These are phyloP conservation scores for Pestalotiopsis sp. DNA, from an alignment of 2,329 filamentous ascomycete species.

Conservation along the genomic window DNA sequence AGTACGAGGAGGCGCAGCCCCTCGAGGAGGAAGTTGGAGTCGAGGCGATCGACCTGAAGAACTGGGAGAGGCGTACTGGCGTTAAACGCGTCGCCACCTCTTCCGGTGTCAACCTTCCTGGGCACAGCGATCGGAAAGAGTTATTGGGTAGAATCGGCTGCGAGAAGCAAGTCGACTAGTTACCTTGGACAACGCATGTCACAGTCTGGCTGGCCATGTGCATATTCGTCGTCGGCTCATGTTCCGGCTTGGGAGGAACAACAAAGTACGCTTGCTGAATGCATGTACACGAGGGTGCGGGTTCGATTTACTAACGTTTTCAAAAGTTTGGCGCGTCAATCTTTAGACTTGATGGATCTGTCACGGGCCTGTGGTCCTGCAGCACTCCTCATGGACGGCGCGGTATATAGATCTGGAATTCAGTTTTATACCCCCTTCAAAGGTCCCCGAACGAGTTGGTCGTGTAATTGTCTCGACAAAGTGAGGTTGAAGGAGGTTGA, in stretches of 20 bases:
- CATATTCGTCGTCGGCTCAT: not conserved
- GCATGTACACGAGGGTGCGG: conserved; percentile 11
- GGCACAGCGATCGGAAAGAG: conserved; percentile 78
- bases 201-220: not conserved
- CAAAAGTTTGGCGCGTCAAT: conserved; percentile 25
- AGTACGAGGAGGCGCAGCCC: conserved; percentile 57
- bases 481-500: not conserved
- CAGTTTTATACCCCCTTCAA: conserved; percentile 29
- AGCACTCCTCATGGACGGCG: conserved; percentile 19
- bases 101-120: conserved; percentile 66
- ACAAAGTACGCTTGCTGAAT: not conserved
- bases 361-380: conserved; percentile 11
- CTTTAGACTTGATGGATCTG: conserved; percentile 20
- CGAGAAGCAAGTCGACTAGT: conserved; percentile 69
- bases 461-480: not conserved
- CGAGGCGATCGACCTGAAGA: conserved; percentile 68
- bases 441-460: not conserved
- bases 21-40: conserved; percentile 78
- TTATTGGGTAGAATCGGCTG: conserved; percentile 81
- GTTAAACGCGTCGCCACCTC: conserved; percentile 56
- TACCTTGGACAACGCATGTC: not conserved
- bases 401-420: conserved; percentile 33
- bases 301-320: conserved; percentile 15
- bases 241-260: not conserved
- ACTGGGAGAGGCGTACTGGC: conserved; percentile 60